These are phyloP conservation scores for Cytospora chrysosperma DNA, from an alignment of 2,329 filamentous ascomycete genomes.

Conservation along the genomic window DNA sequence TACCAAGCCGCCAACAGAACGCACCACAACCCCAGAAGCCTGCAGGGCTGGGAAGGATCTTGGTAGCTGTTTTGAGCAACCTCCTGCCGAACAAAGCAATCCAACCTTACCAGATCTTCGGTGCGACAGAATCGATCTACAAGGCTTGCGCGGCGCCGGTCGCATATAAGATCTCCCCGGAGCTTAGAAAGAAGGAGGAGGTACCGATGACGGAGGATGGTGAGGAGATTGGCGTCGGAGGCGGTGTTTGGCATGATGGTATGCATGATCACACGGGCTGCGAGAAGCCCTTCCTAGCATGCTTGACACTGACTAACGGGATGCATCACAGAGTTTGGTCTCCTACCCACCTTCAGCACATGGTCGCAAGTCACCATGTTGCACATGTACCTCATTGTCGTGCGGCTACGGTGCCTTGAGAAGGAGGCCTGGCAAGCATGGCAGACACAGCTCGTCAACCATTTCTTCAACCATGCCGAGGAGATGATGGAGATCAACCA, in stretches of 20 bases:
- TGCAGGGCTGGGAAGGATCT: conserved; percentile 14
- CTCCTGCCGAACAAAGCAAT: conserved; percentile 23
- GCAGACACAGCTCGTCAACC: conserved; percentile 89
- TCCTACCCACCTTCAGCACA: conserved; percentile 85
- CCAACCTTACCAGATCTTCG: conserved; percentile 71
- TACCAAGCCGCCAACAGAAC: conserved; percentile 13
- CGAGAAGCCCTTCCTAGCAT: background rate
- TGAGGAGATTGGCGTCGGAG: conserved; percentile 75
- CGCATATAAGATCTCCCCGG: conserved; percentile 72
- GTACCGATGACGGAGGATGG: conserved; percentile 73
- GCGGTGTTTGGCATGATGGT: conserved; percentile 83
- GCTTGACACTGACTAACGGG: conserved; percentile 3
- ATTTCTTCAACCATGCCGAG: conserved; percentile 91
- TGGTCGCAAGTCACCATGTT: conserved; percentile 97
- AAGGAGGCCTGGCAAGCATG: conserved; percentile 68
- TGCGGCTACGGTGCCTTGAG: conserved; percentile 77
- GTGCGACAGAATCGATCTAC: conserved; percentile 75
- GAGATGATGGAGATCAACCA: conserved; percentile 80
- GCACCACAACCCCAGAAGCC: conserved; percentile 5
- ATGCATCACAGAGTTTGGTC: conserved; percentile 62
- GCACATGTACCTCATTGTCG: conserved; percentile 89
- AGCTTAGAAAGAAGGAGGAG: conserved; percentile 62
- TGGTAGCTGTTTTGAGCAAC: conserved; percentile 9
- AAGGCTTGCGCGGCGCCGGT: conserved; percentile 71
- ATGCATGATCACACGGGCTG: conserved; percentile 44